Evolutionary conservation across 768 basidiomycete genomes (phyloP).

Genomic region (Imleria badia): DNA sequence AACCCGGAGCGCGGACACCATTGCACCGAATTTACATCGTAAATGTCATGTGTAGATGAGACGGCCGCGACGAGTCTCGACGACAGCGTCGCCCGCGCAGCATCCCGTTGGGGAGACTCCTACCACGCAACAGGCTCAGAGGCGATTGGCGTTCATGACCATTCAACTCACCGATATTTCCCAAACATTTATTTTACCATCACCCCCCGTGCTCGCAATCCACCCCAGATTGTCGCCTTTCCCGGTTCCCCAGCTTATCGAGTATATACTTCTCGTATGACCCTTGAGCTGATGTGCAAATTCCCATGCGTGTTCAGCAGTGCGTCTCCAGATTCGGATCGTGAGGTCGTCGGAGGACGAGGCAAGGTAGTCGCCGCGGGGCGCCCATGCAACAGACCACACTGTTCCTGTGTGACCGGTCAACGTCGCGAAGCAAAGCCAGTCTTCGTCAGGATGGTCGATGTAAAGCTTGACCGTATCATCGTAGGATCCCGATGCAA

Average conservation of each 20-base stretch:
- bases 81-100: constrained; percentile 28
- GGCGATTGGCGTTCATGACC: neutral
- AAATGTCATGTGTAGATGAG: constrained; percentile 71
- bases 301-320: constrained; percentile 61
- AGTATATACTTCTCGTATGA: constrained; percentile 78
- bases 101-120: constrained; percentile 17
- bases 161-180: constrained; percentile 55
- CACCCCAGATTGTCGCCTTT: constrained; percentile 59
- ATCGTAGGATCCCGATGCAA: constrained; percentile 96
- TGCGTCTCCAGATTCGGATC: constrained; percentile 81
- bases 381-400: constrained; percentile 85
- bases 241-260: constrained; percentile 68
- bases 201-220: constrained; percentile 83
- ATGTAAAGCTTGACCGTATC: constrained; percentile 92
- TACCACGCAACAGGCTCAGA: constrained; percentile 4
- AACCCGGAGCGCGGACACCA: constrained; percentile 80
- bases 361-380: constrained; percentile 77
- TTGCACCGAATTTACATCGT: constrained; percentile 80
- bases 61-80: constrained; percentile 54
- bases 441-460: constrained; percentile 93
- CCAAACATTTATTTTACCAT: constrained; percentile 84
- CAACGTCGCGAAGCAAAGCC: constrained; percentile 84
- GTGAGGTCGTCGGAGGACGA: constrained; percentile 85
- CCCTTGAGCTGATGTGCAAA: constrained; percentile 57
- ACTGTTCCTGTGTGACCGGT: constrained; percentile 85